Percentiles rank a stretch among this genome's conserved stretches.
These are phyloP conservation scores for Wickerhamomyces hampshirensis DNA, from an alignment of 805 yeast genomes.

Conservation along the genomic window DNA sequence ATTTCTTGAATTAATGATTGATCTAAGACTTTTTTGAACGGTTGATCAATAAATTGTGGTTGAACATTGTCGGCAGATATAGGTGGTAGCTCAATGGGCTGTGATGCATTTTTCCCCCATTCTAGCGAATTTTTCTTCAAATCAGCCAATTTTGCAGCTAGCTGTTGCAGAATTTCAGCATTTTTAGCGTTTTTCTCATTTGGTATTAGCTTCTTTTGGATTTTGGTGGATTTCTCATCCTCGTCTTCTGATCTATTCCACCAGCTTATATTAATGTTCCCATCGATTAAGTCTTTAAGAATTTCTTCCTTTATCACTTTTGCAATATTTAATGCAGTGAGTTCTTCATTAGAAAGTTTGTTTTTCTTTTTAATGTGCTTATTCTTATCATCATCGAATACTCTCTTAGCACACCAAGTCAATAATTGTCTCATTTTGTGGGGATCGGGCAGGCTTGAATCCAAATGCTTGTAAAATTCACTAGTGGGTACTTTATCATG, in stretches of 20 bases:
- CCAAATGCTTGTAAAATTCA: slow-evolving; percentile 60
- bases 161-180: slow-evolving; percentile 39
- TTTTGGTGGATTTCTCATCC: slow-evolving; percentile 20
- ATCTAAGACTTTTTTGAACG: slow-evolving; percentile 23
- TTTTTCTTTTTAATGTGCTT: slow-evolving; percentile 21
- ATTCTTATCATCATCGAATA: slow-evolving; percentile 27
- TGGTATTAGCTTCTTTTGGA: slow-evolving; percentile 37
- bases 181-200: slow-evolving; percentile 59
- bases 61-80: slow-evolving; percentile 9
- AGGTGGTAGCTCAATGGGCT: slow-evolving; percentile 12
- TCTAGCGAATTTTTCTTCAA: slow-evolving; percentile 41
- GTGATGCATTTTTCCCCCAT: slow-evolving; percentile 34
- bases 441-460: slow-evolving; percentile 61
- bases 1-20: slow-evolving; percentile 15
- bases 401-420: slow-evolving; percentile 61
- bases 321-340: slow-evolving; percentile 47
- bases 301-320: slow-evolving; percentile 61
- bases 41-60: slow-evolving; percentile 9
- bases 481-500: slow-evolving; percentile 52
- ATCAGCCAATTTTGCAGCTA: slow-evolving; percentile 37
- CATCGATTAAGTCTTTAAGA: slow-evolving; percentile 52
- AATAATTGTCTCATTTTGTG: slow-evolving; percentile 66
- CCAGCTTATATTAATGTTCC: slow-evolving; percentile 65
- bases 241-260: slow-evolving; percentile 37
- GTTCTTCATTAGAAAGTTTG: slow-evolving; percentile 30